These are phyloP conservation scores for Barnettozyma siamensis DNA, from an alignment of 805 yeast genomes.

Conservation along the genomic window DNA sequence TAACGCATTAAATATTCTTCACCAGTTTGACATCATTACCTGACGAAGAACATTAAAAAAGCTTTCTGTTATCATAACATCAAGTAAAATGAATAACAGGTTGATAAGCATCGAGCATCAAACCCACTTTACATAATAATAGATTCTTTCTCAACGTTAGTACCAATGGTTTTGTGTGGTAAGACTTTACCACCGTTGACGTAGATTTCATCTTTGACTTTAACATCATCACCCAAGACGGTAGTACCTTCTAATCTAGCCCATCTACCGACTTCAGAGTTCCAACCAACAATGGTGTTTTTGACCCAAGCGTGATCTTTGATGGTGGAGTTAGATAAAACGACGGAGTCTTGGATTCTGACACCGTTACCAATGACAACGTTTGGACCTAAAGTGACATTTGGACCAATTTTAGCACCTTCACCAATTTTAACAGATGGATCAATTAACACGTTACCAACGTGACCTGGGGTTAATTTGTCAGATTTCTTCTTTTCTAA, in stretches of 20 bases:
- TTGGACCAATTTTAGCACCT: constrained; percentile 95
- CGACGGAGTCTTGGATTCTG: constrained; percentile 92
- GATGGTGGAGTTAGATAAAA: constrained; percentile 83
- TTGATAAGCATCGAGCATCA: neutral
- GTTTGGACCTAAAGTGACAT: constrained; percentile 96
- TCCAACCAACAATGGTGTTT: constrained; percentile 98
- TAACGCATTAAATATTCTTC: neutral
- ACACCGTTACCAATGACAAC: constrained; percentile 97
- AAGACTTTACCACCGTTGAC: constrained; percentile 99
- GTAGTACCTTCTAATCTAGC: constrained; percentile 97
- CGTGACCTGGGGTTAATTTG: constrained; percentile 62
- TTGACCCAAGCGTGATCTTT: constrained; percentile 98
- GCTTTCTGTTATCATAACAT: neutral
- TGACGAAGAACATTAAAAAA: constrained; percentile 1
- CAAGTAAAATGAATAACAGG: neutral
- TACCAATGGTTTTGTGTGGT: constrained; percentile 95
- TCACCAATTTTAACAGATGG: constrained; percentile 92
- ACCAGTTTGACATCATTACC: constrained; percentile 3
- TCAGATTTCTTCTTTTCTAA: constrained; percentile 75
- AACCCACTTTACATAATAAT: constrained; percentile 73
- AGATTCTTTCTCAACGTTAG: constrained; percentile 95
- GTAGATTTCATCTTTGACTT: constrained; percentile 96
- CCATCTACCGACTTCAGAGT: constrained; percentile 97
- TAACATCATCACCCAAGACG: constrained; percentile 98
- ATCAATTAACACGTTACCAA: constrained; percentile 86